phyloP scores from a whole-genome alignment of 352 stramenopile genomes.

The Globisporangium ultimum region DNA sequence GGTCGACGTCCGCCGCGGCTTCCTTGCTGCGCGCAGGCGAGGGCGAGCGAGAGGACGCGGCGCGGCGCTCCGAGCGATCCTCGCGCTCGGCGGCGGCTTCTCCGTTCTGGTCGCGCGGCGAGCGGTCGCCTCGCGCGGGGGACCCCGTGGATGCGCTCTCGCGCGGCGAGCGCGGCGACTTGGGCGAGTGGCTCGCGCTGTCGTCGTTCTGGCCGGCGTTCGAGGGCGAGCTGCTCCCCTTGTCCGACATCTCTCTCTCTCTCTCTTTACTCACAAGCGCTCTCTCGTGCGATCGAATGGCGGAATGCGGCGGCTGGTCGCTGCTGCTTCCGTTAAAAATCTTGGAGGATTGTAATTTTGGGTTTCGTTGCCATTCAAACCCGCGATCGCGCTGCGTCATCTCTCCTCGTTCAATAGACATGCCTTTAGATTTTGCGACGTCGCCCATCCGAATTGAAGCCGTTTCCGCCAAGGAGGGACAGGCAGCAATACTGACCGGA shows the following conservation, averaged over 20 bases:
- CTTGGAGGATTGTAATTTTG: not conserved
- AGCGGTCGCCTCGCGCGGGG: not conserved
- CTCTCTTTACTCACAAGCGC: too few relatives aligned
- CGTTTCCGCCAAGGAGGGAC: too few relatives aligned
- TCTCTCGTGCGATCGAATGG: too few relatives aligned
- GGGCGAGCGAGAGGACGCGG: conserved; percentile 41
- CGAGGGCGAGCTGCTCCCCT: conserved; percentile 18
- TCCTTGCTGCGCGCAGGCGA: conserved; percentile 15
- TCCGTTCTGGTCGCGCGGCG: not conserved
- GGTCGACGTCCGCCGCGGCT: conserved; percentile 9
- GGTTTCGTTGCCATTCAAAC: not conserved
- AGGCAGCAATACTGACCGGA: not conserved
- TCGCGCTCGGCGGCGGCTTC: not conserved
- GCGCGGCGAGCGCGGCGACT: conserved; percentile 9
- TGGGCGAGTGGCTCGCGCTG: conserved; percentile 16
- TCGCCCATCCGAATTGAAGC: conserved; percentile 15
- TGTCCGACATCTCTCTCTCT: conserved; percentile 42
- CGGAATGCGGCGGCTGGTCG: too few relatives aligned
- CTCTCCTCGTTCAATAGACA: too few relatives aligned
- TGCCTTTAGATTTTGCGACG: too few relatives aligned
- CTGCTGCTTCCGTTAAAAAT: conserved; percentile 9
- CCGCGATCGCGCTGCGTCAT: conserved; percentile 15
- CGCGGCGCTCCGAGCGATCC: conserved; percentile 10
- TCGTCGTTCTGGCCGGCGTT: conserved; percentile 16
- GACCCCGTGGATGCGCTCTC: conserved; percentile 6